Percentiles rank a stretch among this genome's conserved stretches.
These are phyloP conservation scores for Hemisphaericaspora nanyangensis DNA, from an alignment of 805 yeast species.

Conservation along the genomic window DNA sequence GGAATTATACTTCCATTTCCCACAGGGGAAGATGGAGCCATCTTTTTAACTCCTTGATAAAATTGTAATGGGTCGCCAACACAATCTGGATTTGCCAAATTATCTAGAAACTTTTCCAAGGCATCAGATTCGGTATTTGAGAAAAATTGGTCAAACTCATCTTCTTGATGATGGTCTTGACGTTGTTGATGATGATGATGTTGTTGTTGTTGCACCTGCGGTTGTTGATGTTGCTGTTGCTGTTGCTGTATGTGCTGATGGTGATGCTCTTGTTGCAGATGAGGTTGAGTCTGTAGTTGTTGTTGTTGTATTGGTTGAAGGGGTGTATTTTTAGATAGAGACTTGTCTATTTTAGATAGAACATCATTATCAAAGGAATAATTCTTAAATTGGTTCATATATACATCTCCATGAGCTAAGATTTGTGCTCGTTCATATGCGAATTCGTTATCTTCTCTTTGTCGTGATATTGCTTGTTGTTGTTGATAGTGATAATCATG, in stretches of 20 bases:
- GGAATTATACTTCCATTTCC: too few species aligned
- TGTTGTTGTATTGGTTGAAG: conserved; percentile 18
- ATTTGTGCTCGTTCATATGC: conserved; percentile 7
- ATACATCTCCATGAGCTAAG: conserved; percentile 2
- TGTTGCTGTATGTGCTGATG: conserved; percentile 6
- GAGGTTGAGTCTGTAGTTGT: background rate
- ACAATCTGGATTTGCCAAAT: conserved; percentile 27
- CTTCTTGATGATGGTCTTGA: conserved; percentile 12
- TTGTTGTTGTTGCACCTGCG: background rate
- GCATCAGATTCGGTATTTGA: conserved; percentile 35
- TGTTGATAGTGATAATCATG: background rate
- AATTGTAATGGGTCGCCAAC: conserved; percentile 28
- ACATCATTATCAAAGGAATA: conserved; percentile 8
- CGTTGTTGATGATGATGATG: background rate
- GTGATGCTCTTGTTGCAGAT: conserved; percentile 4
- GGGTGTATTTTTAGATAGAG: too few species aligned
- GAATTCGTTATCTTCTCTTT: conserved; percentile 1
- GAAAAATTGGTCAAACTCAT: conserved; percentile 34
- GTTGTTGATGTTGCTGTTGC: background rate
- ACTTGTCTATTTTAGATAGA: conserved; percentile 32
- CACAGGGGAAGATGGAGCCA: too few species aligned
- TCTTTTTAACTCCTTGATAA: conserved; percentile 15
- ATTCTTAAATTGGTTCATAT: background rate
- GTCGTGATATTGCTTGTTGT: background rate
- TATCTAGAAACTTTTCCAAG: conserved; percentile 39